phyloP scores from a whole-genome alignment of 768 basidiomycete species.

The Suillus plorans region DNA sequence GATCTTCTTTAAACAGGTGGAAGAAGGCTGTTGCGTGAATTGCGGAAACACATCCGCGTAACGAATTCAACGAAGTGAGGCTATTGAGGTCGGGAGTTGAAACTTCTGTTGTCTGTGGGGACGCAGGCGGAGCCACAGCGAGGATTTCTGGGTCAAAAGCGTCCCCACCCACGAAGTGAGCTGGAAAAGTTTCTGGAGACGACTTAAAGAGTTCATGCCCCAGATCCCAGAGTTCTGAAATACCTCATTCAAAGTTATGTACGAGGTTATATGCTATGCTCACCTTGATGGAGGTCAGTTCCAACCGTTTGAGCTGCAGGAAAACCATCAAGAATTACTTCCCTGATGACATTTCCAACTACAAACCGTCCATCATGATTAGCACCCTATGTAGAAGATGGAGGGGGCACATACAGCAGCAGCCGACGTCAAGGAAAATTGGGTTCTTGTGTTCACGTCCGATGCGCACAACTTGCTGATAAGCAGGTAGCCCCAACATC shows the following conservation, averaged over 20 bases:
- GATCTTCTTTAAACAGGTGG: conserved; percentile 42
- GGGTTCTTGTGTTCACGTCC: conserved; percentile 30
- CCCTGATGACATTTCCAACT: conserved; percentile 40
- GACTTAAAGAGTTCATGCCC: conserved; percentile 60
- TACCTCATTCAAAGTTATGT: neutral
- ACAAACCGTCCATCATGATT: neutral
- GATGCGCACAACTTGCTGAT: conserved; percentile 26
- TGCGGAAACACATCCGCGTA: conserved; percentile 44
- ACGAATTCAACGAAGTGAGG: conserved; percentile 41
- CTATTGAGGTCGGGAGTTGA: conserved; percentile 25
- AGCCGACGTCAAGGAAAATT: conserved; percentile 41
- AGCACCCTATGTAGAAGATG: neutral
- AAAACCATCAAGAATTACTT: conserved; percentile 37
- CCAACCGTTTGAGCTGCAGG: conserved; percentile 33
- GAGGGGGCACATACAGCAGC: conserved; percentile 32
- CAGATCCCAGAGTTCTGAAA: conserved; percentile 52
- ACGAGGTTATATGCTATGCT: neutral
- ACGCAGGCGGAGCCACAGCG: conserved; percentile 26
- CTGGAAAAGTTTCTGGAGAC: conserved; percentile 50
- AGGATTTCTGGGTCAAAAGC: conserved; percentile 46
- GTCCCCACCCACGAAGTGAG: conserved; percentile 52
- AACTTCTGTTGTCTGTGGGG: conserved; percentile 18
- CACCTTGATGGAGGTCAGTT: conserved; percentile 36
- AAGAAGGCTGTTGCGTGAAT: conserved; percentile 51
- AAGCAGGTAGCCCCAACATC: conserved; percentile 1